Conservation (phyloP, 2,329 filamentous ascomycete species). For the Bipolaris cookei region DNA sequence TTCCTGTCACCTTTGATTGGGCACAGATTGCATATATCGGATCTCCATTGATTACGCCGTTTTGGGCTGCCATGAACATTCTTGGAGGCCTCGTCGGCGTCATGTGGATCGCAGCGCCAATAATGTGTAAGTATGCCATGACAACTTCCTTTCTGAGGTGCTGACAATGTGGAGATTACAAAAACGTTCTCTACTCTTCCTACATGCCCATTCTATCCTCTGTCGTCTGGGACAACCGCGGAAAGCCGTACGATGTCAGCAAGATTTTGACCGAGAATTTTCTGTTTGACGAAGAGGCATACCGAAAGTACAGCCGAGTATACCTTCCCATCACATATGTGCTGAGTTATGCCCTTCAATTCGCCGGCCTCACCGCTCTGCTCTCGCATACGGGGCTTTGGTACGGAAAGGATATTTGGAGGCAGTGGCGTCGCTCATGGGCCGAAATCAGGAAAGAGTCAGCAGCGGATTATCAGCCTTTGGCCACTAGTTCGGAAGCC, state of each 20-base stretch:
- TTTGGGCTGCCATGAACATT: constrained; percentile 86
- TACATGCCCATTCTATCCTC: constrained; percentile 88
- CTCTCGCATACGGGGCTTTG: constrained; percentile 82
- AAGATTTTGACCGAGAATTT: constrained; percentile 80
- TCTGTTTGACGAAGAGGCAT: constrained; percentile 76
- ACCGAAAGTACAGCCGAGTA: constrained; percentile 80
- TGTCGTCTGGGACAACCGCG: constrained; percentile 84
- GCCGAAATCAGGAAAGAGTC: constrained; percentile 61
- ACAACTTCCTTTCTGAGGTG: neutral
- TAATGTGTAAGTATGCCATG: constrained; percentile 62
- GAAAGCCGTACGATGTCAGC: constrained; percentile 79
- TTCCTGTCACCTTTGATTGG: constrained; percentile 91
- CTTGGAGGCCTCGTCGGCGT: constrained; percentile 79
- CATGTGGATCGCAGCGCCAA: constrained; percentile 83
- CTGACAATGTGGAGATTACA: constrained; percentile 62
- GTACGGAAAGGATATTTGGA: constrained; percentile 83
- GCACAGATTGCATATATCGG: constrained; percentile 88
- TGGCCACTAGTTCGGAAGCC: constrained; percentile 46
- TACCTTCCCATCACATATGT: constrained; percentile 89
- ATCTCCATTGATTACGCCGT: constrained; percentile 80
- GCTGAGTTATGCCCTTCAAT: constrained; percentile 84
- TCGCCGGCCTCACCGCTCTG: constrained; percentile 79
- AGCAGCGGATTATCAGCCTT: constrained; percentile 43
- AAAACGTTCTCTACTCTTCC: constrained; percentile 77
- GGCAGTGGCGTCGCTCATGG: constrained; percentile 73